Percentiles rank a stretch among this genome's conserved stretches.
These are phyloP conservation scores for Phlebiopsis gigantea DNA, from an alignment of 768 basidiomycete species.

Conservation along the genomic window DNA sequence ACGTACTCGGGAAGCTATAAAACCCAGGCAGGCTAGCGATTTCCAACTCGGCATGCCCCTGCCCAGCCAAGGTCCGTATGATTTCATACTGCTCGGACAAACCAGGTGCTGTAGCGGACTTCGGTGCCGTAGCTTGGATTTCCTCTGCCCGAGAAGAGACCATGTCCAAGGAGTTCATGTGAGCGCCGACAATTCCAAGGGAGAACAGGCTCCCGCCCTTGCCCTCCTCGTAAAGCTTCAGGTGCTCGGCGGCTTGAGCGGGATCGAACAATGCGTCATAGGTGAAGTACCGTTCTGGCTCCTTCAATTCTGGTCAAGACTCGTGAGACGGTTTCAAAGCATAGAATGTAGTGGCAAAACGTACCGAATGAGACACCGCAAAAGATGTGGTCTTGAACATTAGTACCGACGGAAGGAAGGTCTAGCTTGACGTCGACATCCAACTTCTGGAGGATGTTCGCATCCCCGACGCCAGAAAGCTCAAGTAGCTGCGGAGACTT, in stretches of 20 bases:
- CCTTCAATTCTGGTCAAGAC: neutral
- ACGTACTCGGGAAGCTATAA: neutral
- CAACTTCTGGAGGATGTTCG: slow-evolving; percentile 37
- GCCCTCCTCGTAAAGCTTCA: neutral
- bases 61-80: neutral
- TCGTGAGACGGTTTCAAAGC: neutral
- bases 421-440: slow-evolving; percentile 49
- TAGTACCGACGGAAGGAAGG: slow-evolving; percentile 72
- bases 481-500: slow-evolving; percentile 13
- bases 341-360: neutral
- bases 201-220: neutral
- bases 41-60: neutral
- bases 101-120: neutral
- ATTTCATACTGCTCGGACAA: neutral
- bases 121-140: neutral
- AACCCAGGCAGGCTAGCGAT: neutral
- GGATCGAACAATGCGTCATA: neutral
- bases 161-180: neutral
- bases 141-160: neutral
- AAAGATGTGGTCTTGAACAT: slow-evolving; percentile 27
- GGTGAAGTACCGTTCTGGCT: neutral
- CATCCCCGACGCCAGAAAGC: slow-evolving; percentile 59
- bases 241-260: neutral
- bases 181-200: neutral
- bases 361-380: neutral